Percentiles rank a stretch among this genome's conserved stretches.
These are phyloP conservation scores for Talaromyces nanjingensis DNA, from an alignment of 495 filamentous ascomycete species.

Conservation along the genomic window DNA sequence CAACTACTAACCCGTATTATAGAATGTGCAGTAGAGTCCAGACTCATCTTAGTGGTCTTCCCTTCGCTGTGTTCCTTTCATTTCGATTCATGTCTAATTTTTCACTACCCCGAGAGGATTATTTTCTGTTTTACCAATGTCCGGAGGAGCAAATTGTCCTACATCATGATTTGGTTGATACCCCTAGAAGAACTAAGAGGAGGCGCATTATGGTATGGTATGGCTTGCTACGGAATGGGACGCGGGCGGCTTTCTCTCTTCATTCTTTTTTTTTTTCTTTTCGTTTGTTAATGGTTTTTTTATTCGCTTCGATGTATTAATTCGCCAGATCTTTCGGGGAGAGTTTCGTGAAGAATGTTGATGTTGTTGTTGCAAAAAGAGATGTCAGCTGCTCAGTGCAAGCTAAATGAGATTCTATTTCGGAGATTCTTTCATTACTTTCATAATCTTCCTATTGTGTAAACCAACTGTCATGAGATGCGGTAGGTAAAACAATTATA, in stretches of 20 bases:
- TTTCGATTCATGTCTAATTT: slow-evolving; percentile 3
- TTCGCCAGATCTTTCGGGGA: too few species aligned
- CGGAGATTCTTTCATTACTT: neutral
- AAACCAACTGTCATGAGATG: neutral
- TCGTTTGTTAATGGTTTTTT: too few species aligned
- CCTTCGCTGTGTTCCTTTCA: neutral
- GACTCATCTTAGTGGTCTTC: neutral
- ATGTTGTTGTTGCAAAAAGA: too few species aligned
- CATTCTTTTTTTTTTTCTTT: neutral
- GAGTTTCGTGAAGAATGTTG: too few species aligned
- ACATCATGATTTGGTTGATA: neutral
- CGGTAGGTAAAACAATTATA: neutral
- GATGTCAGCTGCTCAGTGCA: too few species aligned
- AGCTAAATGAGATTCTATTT: neutral
- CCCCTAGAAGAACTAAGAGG: neutral
- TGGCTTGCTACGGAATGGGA: neutral
- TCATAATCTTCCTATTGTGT: neutral
- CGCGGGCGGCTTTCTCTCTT: neutral
- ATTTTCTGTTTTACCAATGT: neutral
- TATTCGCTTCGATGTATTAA: too few species aligned
- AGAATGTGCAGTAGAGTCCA: slow-evolving; percentile 11
- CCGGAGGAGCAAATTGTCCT: neutral
- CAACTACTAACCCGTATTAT: neutral
- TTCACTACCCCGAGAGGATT: neutral
- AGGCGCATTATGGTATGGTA: neutral